phyloP scores from a whole-genome alignment of 495 filamentous ascomycete species.

The Xylaria sp. region DNA sequence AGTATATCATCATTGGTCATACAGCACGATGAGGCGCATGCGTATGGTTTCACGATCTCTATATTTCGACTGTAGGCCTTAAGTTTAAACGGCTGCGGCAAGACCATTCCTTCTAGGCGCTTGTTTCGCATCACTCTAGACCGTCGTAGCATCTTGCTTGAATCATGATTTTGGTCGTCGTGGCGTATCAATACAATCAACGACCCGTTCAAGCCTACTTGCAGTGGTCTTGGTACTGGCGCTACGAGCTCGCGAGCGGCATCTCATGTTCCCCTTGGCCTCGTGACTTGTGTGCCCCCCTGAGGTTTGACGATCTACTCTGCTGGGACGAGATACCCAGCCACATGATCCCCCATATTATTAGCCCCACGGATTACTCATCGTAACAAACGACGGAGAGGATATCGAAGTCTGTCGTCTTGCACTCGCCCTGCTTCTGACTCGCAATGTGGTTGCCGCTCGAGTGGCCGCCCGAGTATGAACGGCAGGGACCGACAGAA shows the following conservation, averaged over 20 bases:
- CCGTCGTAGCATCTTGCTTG: not conserved
- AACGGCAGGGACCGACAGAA: slow-evolving; percentile 16
- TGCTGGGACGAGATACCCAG: not conserved
- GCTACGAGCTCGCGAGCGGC: not conserved
- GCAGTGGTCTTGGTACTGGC: not conserved
- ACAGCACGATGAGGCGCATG: no score
- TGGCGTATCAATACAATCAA: not conserved
- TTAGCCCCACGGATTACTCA: slow-evolving; percentile 1
- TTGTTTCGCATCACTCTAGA: not conserved
- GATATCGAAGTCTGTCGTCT: slow-evolving; percentile 25
- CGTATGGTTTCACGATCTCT: not conserved
- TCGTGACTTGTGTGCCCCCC: not conserved
- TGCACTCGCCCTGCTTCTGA: slow-evolving; percentile 23
- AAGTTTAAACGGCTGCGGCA: not conserved
- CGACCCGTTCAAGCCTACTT: not conserved
- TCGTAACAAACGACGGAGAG: slow-evolving; percentile 29
- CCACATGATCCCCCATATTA: not conserved
- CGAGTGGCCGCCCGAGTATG: slow-evolving; percentile 21
- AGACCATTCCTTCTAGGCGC: not conserved
- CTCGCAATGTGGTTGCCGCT: not conserved
- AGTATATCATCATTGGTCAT: no score
- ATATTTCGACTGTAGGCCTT: not conserved
- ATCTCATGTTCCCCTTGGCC: slow-evolving; percentile 1
- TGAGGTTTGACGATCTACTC: slow-evolving; percentile 1
- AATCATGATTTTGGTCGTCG: not conserved